Evolutionary conservation across 192 early-diverging fungal species (phyloP).

Genomic region (Coemansia sp.): DNA sequence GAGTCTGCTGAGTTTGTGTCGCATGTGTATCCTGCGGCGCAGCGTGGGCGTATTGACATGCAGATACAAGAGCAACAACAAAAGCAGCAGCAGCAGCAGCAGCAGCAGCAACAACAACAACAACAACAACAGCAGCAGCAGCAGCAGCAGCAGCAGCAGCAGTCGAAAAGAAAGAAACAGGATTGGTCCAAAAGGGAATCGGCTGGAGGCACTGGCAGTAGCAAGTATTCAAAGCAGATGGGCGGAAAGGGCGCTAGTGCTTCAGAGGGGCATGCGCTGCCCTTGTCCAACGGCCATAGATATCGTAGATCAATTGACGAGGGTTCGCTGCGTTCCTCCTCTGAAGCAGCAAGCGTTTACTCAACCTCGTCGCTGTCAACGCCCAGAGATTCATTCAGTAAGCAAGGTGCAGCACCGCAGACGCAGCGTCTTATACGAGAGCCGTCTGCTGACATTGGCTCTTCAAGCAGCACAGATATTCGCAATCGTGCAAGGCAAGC

Average conservation of each 20-base stretch:
- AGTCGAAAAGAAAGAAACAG: conserved; percentile 22
- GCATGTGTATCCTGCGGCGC: conserved; percentile 61
- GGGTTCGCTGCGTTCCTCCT: conserved; percentile 23
- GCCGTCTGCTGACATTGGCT: conserved; percentile 29
- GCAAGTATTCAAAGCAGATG: conserved; percentile 24
- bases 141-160: conserved; percentile 25
- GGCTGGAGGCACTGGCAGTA: background rate
- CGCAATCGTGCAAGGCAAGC: conserved; percentile 27
- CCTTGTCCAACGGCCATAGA: conserved; percentile 13
- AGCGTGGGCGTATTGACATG: conserved; percentile 55
- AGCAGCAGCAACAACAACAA: conserved; percentile 20
- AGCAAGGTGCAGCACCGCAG: conserved; percentile 5
- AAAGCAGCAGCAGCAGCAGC: conserved; percentile 29
- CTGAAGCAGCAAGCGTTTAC: conserved; percentile 22
- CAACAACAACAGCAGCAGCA: conserved; percentile 36
- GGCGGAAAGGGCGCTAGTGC: conserved; percentile 19
- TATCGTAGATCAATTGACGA: conserved; percentile 45
- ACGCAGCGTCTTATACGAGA: conserved; percentile 42
- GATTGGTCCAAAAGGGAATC: conserved; percentile 32
- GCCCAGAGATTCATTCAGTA: conserved; percentile 36
- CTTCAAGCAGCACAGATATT: conserved; percentile 16
- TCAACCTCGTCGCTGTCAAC: conserved; percentile 32
- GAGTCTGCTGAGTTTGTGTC: conserved; percentile 84
- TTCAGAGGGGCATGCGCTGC: conserved; percentile 8
- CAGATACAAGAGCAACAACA: conserved; percentile 41